Evolutionary conservation across 2,329 filamentous ascomycete species (phyloP), one percentile per base, ranked within the genome.

Genomic region (Fonsecaea erecta): DNA sequence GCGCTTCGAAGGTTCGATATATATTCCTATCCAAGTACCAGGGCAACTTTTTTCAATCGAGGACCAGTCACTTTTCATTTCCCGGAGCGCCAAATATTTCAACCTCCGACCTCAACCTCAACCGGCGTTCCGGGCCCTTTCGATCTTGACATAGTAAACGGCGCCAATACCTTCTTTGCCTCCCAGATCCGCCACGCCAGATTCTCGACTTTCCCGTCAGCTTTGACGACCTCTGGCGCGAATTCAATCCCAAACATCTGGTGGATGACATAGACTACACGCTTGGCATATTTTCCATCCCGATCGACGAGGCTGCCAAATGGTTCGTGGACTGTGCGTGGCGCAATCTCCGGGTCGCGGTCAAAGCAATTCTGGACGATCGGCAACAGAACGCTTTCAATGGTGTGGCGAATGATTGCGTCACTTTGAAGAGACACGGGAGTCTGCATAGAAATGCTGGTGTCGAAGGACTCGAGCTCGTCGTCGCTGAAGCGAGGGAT

Each of bases 171-270:
- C 79, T 93, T 92, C 82, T 97, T 97, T 37, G 95, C 95, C 76
- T 96, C 96, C 77, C 90, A 95, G 69, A 99, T 91, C 74, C 95
- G 86, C 93, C 94, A 97, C 5, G 93, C 93, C 68, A 99, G 81
- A 75, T 96, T 97, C 74, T 85, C 87, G 65, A 98, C 91, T 71
- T 89, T 96, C 5, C 95, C 92, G 79, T 99, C 95, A 0, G 93
- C 93, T 59, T 91, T 88, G 34, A 99, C 95, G 0, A 98, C 94
- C 52, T 92, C 92, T 0, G 93, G 90, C 1, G 95, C 92, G 75
- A 99, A 93, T 76, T 99, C 95, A 66, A 99, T 91, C 58, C 93
- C 95, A 76, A 99, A 90, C 93, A 97, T 97, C 76, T 96, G 91
- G 69, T 91, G 90, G 30, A 99, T 92, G 3, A 93, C 95, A 77